Conservation (phyloP, 1,284 basidiomycete genomes). For the Thelephora terrestris region DNA sequence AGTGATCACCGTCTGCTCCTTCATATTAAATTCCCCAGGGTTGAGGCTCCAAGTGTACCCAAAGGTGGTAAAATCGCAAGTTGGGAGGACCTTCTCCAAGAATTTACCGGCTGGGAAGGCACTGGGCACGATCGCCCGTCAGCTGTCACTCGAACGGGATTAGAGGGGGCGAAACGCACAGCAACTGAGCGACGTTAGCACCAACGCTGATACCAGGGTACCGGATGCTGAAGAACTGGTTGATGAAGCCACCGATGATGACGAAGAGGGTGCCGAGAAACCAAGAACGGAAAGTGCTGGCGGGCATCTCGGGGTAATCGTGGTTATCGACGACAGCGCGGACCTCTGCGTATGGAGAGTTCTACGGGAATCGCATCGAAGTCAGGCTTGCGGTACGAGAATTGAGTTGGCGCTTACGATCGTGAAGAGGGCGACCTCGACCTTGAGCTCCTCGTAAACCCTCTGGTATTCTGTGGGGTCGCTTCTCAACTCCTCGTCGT, state of each 20-base stretch:
- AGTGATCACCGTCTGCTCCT: slow-evolving; percentile 38
- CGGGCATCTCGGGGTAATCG: slow-evolving; percentile 46
- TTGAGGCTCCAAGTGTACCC: slow-evolving; percentile 29
- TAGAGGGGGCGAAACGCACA: neutral
- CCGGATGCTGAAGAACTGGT: slow-evolving; percentile 47
- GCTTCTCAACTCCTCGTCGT: neutral
- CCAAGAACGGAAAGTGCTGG: slow-evolving; percentile 46
- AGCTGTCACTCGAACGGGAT: slow-evolving; percentile 15
- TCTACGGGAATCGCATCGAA: slow-evolving; percentile 20
- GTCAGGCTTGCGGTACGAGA: neutral
- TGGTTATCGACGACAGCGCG: slow-evolving; percentile 48
- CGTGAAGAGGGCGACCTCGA: slow-evolving; percentile 20
- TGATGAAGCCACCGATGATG: slow-evolving; percentile 12
- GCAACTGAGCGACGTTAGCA: slow-evolving; percentile 9
- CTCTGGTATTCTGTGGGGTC: neutral
- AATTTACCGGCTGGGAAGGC: slow-evolving; percentile 38
- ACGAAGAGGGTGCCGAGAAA: slow-evolving; percentile 24
- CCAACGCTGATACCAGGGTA: slow-evolving; percentile 36
- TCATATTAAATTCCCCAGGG: slow-evolving; percentile 35
- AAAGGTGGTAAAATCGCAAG: slow-evolving; percentile 27
- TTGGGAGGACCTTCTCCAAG: slow-evolving; percentile 30
- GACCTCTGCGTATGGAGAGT: slow-evolving; percentile 53
- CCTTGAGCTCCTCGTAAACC: slow-evolving; percentile 20
- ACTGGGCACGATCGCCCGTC: slow-evolving; percentile 17
- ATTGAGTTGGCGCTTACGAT: slow-evolving; percentile 6